These are phyloP conservation scores for Anthostomella pinea DNA, from an alignment of 2,329 filamentous ascomycete genomes.

Conservation along the genomic window DNA sequence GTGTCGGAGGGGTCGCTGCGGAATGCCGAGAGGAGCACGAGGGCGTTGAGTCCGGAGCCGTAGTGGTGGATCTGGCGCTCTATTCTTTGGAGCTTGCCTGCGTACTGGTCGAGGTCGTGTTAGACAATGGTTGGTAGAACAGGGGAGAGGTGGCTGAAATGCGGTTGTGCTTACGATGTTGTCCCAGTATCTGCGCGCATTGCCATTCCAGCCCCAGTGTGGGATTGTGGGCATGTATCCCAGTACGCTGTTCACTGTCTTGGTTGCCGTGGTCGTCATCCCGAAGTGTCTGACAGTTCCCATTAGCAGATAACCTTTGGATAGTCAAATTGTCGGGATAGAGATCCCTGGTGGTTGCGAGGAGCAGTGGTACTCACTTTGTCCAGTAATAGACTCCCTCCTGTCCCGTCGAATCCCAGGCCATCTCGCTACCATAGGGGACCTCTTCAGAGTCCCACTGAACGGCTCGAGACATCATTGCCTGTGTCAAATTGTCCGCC, in stretches of 20 bases:
- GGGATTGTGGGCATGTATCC: constrained; percentile 56
- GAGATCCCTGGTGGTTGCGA: too few relatives aligned
- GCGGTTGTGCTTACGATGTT: constrained; percentile 35
- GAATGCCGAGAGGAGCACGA: constrained; percentile 52
- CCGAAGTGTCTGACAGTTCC: constrained; percentile 44
- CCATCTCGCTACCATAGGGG: constrained; percentile 60
- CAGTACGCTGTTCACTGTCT: constrained; percentile 51
- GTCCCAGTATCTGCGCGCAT: constrained; percentile 60
- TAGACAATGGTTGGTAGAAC: background rate
- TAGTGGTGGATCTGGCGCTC: constrained; percentile 59
- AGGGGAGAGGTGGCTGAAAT: background rate
- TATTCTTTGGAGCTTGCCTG: constrained; percentile 40
- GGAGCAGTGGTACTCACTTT: constrained; percentile 35
- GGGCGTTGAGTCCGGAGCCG: constrained; percentile 55
- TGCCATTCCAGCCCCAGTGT: constrained; percentile 63
- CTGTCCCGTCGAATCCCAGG: constrained; percentile 61
- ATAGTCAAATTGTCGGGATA: too few relatives aligned
- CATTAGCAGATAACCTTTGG: too few relatives aligned
- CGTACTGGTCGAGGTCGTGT: constrained; percentile 28
- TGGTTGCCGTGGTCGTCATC: constrained; percentile 41
- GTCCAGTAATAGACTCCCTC: constrained; percentile 61
- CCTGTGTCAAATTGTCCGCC: constrained; percentile 38
- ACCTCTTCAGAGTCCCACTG: constrained; percentile 49
- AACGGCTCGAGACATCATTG: constrained; percentile 48
- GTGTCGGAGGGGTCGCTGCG: constrained; percentile 43